phyloP scores from a whole-genome alignment of 352 stramenopile genomes.

The Thalassiosira oceanica region DNA sequence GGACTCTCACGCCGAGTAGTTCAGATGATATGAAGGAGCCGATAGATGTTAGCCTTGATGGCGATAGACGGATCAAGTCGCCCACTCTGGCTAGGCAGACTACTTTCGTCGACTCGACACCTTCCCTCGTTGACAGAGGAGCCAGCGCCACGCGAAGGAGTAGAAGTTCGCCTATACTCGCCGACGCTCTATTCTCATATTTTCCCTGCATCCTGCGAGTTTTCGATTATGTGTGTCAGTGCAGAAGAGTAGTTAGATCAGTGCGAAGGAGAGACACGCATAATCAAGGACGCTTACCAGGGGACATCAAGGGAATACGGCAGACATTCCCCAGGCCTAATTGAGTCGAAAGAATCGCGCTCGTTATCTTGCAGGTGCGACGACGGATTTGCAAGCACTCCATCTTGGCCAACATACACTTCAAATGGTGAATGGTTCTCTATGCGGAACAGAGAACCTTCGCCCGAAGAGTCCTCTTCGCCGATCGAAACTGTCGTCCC shows the following conservation, averaged over 20 bases:
- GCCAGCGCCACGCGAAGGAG: conserved; percentile 55
- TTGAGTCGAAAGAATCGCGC: conserved; percentile 45
- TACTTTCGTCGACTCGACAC: conserved; percentile 76
- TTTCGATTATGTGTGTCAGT: no score
- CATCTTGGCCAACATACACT: conserved; percentile 74
- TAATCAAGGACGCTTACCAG: no score
- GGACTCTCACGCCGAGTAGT: conserved; percentile 55
- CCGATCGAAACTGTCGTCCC: conserved; percentile 69
- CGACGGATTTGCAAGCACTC: conserved; percentile 57
- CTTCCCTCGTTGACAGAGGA: conserved; percentile 54
- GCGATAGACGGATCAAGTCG: conserved; percentile 61
- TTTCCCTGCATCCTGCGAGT: no score
- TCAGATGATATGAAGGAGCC: conserved; percentile 17
- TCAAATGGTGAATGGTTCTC: conserved; percentile 75
- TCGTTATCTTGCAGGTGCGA: not conserved
- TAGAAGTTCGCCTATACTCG: conserved; percentile 58
- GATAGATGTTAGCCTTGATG: conserved; percentile 57
- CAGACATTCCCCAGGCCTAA: conserved; percentile 36
- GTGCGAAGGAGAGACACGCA: no score
- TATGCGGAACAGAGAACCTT: conserved; percentile 72
- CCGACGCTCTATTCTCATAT: conserved; percentile 60
- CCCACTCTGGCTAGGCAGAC: conserved; percentile 59
- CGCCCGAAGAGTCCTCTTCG: conserved; percentile 61
- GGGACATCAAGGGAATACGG: conserved; percentile 74
- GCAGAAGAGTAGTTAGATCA: no score